Conservation (phyloP, 2,329 filamentous ascomycete genomes). For the Cercospora sp. region DNA sequence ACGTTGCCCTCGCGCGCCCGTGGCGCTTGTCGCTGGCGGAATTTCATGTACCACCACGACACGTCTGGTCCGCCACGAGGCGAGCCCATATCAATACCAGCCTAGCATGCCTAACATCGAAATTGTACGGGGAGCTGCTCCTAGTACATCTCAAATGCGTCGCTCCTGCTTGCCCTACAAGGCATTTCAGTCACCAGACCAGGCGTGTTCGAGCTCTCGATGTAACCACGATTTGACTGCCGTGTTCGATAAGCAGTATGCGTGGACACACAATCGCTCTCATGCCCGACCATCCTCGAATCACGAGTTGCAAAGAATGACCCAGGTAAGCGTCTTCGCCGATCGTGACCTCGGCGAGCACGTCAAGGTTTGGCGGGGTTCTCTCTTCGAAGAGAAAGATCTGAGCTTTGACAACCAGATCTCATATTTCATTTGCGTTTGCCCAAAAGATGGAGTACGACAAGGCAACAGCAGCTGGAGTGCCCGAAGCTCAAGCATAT, state of each 20-base stretch:
- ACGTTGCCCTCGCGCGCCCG: not conserved
- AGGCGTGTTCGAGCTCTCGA: not conserved
- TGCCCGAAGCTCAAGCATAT: constrained; percentile 29
- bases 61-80: not conserved
- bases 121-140: not conserved
- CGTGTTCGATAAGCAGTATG: too few species aligned
- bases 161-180: not conserved
- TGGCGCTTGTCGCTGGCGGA: not conserved
- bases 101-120: not conserved
- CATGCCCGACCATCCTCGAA: too few species aligned
- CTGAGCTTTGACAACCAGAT: not conserved
- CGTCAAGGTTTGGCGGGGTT: not conserved
- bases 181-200: not conserved
- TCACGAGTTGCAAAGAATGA: too few species aligned
- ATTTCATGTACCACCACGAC: not conserved
- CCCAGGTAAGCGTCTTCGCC: not conserved
- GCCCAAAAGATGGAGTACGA: constrained; percentile 32
- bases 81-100: not conserved
- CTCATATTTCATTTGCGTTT: not conserved
- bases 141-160: not conserved
- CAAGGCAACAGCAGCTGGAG: constrained; percentile 16
- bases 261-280: too few species aligned
- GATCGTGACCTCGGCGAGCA: not conserved
- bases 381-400: not conserved
- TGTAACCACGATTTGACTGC: too few species aligned